These are phyloP conservation scores for Trametes cinnabarina DNA, from an alignment of 768 basidiomycete genomes.

Conservation along the genomic window DNA sequence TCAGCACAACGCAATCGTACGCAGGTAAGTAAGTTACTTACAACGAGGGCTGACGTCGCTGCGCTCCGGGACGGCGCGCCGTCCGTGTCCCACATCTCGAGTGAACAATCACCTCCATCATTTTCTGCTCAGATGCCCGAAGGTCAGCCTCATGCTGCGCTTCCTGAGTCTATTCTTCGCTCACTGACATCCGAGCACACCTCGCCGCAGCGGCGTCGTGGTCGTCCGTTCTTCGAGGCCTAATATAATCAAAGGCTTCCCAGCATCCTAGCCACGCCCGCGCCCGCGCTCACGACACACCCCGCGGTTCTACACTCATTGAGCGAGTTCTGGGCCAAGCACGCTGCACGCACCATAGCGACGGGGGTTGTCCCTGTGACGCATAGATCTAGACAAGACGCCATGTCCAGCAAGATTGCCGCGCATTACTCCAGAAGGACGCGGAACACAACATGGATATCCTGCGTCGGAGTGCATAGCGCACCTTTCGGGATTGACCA, in stretches of 20 bases:
- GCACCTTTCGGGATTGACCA: too few relatives aligned
- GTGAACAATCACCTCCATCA: background rate
- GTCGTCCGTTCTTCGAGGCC: background rate
- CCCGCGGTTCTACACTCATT: background rate
- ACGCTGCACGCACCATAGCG: slow-evolving; percentile 15
- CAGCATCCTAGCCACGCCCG: slow-evolving; percentile 6
- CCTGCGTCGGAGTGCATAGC: too few relatives aligned
- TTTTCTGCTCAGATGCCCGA: background rate
- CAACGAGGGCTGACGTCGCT: too few relatives aligned
- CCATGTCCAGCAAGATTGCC: background rate
- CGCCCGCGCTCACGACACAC: background rate
- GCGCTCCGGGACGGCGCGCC: background rate
- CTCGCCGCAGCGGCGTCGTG: background rate
- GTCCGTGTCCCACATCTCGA: background rate
- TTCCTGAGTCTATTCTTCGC: background rate
- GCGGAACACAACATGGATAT: too few relatives aligned
- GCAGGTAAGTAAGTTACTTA: too few relatives aligned
- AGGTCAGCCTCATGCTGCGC: slow-evolving; percentile 2
- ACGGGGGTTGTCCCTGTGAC: slow-evolving; percentile 12
- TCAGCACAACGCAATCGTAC: too few relatives aligned
- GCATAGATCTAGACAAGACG: too few relatives aligned
- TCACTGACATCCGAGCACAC: background rate
- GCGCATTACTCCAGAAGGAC: too few relatives aligned
- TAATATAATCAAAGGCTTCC: background rate
- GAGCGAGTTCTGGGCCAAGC: too few relatives aligned